phyloP scores from a whole-genome alignment of 2,329 filamentous ascomycete genomes.

The Fusarium xylarioides region DNA sequence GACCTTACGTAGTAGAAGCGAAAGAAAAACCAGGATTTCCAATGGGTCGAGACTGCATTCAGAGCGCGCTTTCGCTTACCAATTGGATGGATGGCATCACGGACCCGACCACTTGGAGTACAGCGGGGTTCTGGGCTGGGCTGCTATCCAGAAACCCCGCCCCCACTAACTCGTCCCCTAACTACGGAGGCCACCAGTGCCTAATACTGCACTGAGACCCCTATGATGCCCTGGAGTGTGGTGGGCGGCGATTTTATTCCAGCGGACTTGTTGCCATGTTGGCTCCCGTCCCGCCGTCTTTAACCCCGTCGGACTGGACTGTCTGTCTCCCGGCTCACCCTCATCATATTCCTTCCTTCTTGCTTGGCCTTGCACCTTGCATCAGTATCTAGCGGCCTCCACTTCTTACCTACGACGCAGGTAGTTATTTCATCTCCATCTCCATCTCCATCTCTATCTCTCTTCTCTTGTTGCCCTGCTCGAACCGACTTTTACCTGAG shows the following conservation, averaged over 20 bases:
- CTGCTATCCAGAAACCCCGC: slow-evolving; percentile 16
- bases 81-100: slow-evolving; percentile 4
- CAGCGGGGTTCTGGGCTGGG: slow-evolving; percentile 2
- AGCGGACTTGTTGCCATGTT: slow-evolving; percentile 3
- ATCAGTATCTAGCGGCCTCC: slow-evolving; percentile 23
- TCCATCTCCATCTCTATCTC: slow-evolving; percentile 11
- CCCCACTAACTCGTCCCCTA: slow-evolving; percentile 21
- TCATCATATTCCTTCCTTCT: slow-evolving; percentile 7
- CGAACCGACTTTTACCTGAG: background rate
- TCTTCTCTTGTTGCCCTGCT: slow-evolving; percentile 8
- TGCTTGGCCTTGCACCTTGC: slow-evolving; percentile 4
- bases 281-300: background rate
- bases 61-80: slow-evolving; percentile 3
- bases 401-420: slow-evolving; percentile 24
- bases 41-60: background rate
- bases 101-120: background rate
- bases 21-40: slow-evolving; percentile 15
- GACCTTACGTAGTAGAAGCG: background rate
- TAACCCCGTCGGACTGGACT: background rate
- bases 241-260: background rate
- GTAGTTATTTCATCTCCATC: slow-evolving; percentile 24
- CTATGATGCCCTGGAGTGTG: slow-evolving; percentile 12
- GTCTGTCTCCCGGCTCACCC: background rate
- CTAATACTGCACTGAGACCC: background rate
- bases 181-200: background rate